These are phyloP conservation scores for Mariannaea elegans DNA, from an alignment of 2,329 filamentous ascomycete species.

Conservation along the genomic window DNA sequence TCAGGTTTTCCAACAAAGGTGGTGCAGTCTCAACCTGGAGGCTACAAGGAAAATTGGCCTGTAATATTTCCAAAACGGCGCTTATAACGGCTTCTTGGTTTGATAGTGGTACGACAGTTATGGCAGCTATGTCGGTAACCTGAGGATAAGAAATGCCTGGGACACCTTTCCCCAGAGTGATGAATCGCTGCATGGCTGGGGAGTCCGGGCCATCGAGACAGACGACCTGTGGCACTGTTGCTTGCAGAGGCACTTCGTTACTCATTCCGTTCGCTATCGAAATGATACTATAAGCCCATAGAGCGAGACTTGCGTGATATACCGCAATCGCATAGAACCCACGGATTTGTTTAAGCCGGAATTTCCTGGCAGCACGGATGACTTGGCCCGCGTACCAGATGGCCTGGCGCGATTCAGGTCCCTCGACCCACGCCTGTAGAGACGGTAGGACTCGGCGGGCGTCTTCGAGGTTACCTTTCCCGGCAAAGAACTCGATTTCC, in stretches of 20 bases:
- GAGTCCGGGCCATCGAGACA: constrained; percentile 23
- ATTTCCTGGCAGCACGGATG: constrained; percentile 19
- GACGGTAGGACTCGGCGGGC: constrained; percentile 21
- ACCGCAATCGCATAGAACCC: constrained; percentile 25
- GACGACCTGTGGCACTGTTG: background rate
- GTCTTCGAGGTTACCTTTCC: constrained; percentile 24
- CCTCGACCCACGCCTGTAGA: constrained; percentile 19
- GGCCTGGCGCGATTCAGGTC: constrained; percentile 19
- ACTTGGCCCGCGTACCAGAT: constrained; percentile 27
- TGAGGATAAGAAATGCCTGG: constrained; percentile 10
- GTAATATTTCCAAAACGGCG: constrained; percentile 17
- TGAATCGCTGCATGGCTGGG: constrained; percentile 22
- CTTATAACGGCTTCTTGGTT: constrained; percentile 23
- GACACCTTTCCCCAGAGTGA: constrained; percentile 17
- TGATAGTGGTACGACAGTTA: constrained; percentile 7
- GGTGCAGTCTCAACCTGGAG: constrained; percentile 20
- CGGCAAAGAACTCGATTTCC: constrained; percentile 27
- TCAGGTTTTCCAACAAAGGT: constrained; percentile 25
- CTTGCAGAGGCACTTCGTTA: background rate
- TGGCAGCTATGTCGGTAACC: background rate
- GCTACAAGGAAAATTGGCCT: constrained; percentile 20
- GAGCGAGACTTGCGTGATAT: constrained; percentile 22
- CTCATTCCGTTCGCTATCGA: constrained; percentile 6
- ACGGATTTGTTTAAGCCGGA: constrained; percentile 11
- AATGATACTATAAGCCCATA: constrained; percentile 26